A percentile compares a stretch with the other conserved stretches of the same genome.
These are phyloP conservation scores for Oryza meridionalis DNA, from an alignment of 176 grass and related monocot genomes.

Conservation along the genomic window DNA sequence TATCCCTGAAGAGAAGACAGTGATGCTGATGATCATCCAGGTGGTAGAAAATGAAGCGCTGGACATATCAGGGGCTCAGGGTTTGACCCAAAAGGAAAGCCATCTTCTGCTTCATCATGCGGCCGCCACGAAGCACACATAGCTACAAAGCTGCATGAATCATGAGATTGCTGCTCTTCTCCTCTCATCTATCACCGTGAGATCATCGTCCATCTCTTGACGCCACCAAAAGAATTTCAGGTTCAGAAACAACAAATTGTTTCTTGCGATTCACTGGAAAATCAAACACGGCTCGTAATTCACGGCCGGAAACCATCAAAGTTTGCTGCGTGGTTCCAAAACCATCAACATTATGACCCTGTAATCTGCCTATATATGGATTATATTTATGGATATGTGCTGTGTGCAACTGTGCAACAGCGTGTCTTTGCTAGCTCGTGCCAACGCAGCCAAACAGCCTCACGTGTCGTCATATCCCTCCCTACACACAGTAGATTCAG, in stretches of 20 bases:
- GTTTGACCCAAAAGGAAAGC: neutral
- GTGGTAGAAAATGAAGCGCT: neutral
- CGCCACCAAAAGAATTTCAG: constrained; percentile 21
- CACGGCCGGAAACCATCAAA: neutral
- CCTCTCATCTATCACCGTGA: neutral
- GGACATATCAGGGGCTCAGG: no score
- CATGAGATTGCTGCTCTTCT: neutral
- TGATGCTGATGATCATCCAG: neutral
- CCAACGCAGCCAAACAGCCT: no score
- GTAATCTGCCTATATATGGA: no score
- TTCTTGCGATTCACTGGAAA: neutral
- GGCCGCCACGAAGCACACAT: neutral
- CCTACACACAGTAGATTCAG: no score
- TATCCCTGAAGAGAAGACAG: neutral
- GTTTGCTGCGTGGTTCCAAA: neutral
- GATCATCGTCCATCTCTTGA: constrained; percentile 3
- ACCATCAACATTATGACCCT: neutral
- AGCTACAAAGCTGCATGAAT: neutral
- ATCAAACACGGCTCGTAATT: neutral
- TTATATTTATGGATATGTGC: no score
- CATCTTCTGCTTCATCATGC: neutral
- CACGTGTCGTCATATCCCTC: no score
- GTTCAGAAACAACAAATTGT: neutral
- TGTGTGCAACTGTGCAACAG: no score
- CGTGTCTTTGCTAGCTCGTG: no score